Evolutionary conservation across 2,329 filamentous ascomycete species (phyloP).

Genomic region (Coniochaeta prunicola): DNA sequence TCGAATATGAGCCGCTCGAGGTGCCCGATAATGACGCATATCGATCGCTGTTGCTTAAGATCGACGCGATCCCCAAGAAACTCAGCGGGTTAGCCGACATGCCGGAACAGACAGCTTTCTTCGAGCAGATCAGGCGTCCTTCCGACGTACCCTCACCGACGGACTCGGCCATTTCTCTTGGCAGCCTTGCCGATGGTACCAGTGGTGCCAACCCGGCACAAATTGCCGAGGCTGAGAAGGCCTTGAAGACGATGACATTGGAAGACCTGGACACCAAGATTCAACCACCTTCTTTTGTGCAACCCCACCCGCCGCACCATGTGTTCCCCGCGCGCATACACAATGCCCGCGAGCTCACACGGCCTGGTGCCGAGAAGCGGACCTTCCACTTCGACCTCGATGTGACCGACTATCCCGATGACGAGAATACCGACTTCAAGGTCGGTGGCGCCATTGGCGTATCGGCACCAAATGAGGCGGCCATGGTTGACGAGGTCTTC

Average conservation of each 20-base stretch:
- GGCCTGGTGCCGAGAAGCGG: conserved; percentile 83
- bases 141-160: conserved; percentile 32
- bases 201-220: conserved; percentile 6
- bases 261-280: conserved; percentile 48
- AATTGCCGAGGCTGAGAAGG: conserved; percentile 12
- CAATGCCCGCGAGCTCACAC: conserved; percentile 79
- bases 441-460: conserved; percentile 94
- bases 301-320: conserved; percentile 88
- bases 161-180: conserved; percentile 41
- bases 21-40: conserved; percentile 81
- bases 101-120: conserved; percentile 67
- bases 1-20: conserved; percentile 45
- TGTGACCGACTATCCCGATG: conserved; percentile 82
- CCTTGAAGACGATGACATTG: conserved; percentile 19
- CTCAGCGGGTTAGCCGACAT: conserved; percentile 66
- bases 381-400: conserved; percentile 98
- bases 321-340: conserved; percentile 87
- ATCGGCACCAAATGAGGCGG: conserved; percentile 75
- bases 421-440: conserved; percentile 83
- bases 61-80: conserved; percentile 66
- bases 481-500: conserved; percentile 75
- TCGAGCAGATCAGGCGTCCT: conserved; percentile 48
- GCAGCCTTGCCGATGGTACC: conserved; percentile 17
- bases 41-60: conserved; percentile 66
- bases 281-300: conserved; percentile 82